Conservation (phyloP, 2,329 filamentous ascomycete species). For the Pseudocercospora crystallina region DNA sequence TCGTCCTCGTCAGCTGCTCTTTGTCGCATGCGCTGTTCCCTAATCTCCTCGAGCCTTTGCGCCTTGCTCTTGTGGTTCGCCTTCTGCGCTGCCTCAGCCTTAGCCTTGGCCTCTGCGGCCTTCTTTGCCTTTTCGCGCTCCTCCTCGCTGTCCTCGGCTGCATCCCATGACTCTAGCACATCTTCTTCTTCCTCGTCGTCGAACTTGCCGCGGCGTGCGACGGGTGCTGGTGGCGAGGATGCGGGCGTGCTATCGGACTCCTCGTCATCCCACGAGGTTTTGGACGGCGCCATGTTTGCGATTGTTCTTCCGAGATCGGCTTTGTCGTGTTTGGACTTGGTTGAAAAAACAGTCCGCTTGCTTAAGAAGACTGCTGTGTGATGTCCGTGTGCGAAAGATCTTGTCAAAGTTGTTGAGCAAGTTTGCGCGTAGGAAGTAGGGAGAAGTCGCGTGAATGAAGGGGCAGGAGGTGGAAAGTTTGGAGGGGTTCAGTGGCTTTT, state of each 20-base stretch:
- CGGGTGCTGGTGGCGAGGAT: constrained; percentile 47
- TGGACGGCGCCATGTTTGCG: constrained; percentile 37
- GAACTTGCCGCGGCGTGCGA: constrained; percentile 58
- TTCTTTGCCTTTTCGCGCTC: constrained; percentile 94
- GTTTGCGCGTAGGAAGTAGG: too few species aligned
- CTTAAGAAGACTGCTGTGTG: too few species aligned
- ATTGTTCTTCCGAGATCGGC: constrained; percentile 18
- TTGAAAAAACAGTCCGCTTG: too few species aligned
- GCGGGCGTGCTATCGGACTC: constrained; percentile 56
- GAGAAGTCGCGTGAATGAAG: too few species aligned
- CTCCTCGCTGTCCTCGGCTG: constrained; percentile 91
- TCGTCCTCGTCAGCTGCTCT: constrained; percentile 58
- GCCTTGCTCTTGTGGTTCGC: constrained; percentile 88
- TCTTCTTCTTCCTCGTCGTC: constrained; percentile 92
- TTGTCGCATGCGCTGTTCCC: constrained; percentile 58
- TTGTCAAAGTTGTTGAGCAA: too few species aligned
- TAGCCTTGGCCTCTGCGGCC: constrained; percentile 80
- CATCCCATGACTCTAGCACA: constrained; percentile 96
- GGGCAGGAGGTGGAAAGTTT: too few species aligned
- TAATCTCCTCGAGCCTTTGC: constrained; percentile 79
- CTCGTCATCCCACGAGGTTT: constrained; percentile 47
- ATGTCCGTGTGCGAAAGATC: too few species aligned
- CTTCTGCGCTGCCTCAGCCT: constrained; percentile 82
- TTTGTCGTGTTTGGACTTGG: too few species aligned
- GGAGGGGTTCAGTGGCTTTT: too few species aligned